phyloP scores from a whole-genome alignment of 2,329 filamentous ascomycete genomes.

The Apiospora hydei region DNA sequence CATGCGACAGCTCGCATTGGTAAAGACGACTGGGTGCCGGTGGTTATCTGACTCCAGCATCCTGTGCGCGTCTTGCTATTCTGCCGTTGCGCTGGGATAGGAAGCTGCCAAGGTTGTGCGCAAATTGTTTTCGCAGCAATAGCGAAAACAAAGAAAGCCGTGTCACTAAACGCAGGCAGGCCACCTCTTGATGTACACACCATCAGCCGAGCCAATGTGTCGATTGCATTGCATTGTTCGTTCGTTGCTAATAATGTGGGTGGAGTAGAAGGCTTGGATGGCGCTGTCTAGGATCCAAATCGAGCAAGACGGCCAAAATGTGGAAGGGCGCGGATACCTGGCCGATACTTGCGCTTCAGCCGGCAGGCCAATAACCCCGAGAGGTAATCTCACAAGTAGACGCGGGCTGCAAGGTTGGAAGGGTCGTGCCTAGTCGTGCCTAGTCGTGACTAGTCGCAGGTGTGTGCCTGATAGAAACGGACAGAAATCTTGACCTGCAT shows the following conservation, averaged over 20 bases:
- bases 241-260: slow-evolving; percentile 10
- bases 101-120: slow-evolving; percentile 22
- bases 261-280: slow-evolving; percentile 5
- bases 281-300: slow-evolving; percentile 7
- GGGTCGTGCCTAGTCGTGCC: neutral
- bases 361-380: neutral
- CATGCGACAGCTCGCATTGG: neutral
- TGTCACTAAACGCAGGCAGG: neutral
- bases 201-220: neutral
- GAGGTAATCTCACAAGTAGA: slow-evolving; percentile 15
- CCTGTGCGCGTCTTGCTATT: neutral
- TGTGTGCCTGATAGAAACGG: slow-evolving; percentile 16
- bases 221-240: neutral
- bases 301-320: slow-evolving; percentile 13
- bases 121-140: slow-evolving; percentile 17
- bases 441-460: neutral
- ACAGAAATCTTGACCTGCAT: slow-evolving; percentile 13
- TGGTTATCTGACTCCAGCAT: neutral
- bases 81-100: slow-evolving; percentile 22
- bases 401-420: neutral
- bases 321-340: slow-evolving; percentile 6
- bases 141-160: slow-evolving; percentile 25
- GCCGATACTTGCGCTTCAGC: neutral
- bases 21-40: neutral
- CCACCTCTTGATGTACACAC: neutral